Evolutionary conservation across 2,329 filamentous ascomycete species (phyloP).

Genomic region (Aspergillus clavatus): DNA sequence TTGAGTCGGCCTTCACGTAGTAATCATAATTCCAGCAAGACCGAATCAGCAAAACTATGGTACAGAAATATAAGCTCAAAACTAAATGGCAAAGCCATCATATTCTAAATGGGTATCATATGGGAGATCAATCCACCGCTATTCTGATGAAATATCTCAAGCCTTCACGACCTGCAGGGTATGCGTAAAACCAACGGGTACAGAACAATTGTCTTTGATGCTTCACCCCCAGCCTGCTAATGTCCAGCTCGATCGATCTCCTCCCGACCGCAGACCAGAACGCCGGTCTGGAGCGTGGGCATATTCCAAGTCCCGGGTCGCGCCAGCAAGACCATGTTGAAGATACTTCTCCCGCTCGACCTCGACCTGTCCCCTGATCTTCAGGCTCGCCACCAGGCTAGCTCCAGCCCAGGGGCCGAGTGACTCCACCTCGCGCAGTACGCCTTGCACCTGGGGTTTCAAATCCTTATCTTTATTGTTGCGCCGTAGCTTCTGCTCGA

Average conservation of each 20-base stretch:
- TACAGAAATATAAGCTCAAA: neutral
- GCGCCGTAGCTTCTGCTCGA: conserved; percentile 36
- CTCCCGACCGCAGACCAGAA: conserved; percentile 35
- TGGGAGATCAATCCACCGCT: neutral
- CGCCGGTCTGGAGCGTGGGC: conserved; percentile 35
- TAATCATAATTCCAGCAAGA: no score
- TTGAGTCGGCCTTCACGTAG: no score
- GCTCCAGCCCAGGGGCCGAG: conserved; percentile 62
- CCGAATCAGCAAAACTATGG: neutral
- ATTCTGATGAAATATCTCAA: neutral
- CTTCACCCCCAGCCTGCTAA: conserved; percentile 43
- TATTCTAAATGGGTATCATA: neutral
- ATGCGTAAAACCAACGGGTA: neutral
- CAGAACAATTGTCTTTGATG: neutral
- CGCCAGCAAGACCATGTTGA: conserved; percentile 44
- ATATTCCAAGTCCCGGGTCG: conserved; percentile 41
- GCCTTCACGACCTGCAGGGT: neutral
- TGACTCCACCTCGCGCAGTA: conserved; percentile 53
- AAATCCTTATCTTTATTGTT: conserved; percentile 32
- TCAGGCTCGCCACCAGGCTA: conserved; percentile 55
- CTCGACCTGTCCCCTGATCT: conserved; percentile 58
- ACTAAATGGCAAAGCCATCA: neutral
- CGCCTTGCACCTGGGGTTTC: conserved; percentile 32
- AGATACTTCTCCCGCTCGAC: conserved; percentile 61
- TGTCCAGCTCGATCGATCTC: conserved; percentile 47